These are phyloP conservation scores for Aspergillus cejpii DNA, from an alignment of 2,329 filamentous ascomycete genomes.

Conservation along the genomic window DNA sequence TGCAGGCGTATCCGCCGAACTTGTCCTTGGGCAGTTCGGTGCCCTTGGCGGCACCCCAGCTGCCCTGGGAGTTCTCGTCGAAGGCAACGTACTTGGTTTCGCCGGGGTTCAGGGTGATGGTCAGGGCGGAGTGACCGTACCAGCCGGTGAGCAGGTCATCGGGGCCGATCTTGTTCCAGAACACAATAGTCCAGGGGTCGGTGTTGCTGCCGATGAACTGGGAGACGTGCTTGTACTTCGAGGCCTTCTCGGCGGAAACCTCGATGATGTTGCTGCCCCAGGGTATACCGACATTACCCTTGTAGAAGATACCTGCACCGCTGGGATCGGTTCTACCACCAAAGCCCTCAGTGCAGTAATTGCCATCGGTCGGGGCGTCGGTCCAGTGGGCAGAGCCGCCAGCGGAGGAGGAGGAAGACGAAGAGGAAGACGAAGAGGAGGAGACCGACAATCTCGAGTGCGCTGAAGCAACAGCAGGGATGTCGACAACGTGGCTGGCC, in stretches of 20 bases:
- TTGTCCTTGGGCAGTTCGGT: conserved; percentile 22
- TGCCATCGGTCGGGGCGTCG: conserved; percentile 15
- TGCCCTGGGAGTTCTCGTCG: conserved; percentile 34
- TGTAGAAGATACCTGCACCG: conserved; percentile 21
- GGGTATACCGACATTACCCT: conserved; percentile 34
- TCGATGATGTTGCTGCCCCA: conserved; percentile 40
- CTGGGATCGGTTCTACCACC: conserved; percentile 21
- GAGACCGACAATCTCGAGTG: conserved; percentile 7
- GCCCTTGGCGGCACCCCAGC: conserved; percentile 29
- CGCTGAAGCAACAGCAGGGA: conserved; percentile 11
- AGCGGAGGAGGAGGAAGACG: conserved; percentile 3
- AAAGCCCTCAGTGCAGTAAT: conserved; percentile 28
- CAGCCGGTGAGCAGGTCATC: conserved; percentile 29
- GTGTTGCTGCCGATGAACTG: conserved; percentile 27
- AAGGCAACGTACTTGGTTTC: conserved; percentile 35
- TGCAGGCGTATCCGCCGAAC: conserved; percentile 31
- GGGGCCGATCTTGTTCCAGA: conserved; percentile 39
- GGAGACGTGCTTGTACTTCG: conserved; percentile 34
- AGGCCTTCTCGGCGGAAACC: conserved; percentile 28
- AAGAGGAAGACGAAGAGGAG: background rate
- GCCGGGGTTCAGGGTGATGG: conserved; percentile 26
- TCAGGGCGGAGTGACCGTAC: conserved; percentile 31
- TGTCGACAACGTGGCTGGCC: conserved; percentile 9
- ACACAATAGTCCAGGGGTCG: conserved; percentile 32
- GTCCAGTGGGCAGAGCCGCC: conserved; percentile 21